Base-by-base conservation (phyloP, 2,329 filamentous ascomycete species). In the Balansia obtecta region DNA sequence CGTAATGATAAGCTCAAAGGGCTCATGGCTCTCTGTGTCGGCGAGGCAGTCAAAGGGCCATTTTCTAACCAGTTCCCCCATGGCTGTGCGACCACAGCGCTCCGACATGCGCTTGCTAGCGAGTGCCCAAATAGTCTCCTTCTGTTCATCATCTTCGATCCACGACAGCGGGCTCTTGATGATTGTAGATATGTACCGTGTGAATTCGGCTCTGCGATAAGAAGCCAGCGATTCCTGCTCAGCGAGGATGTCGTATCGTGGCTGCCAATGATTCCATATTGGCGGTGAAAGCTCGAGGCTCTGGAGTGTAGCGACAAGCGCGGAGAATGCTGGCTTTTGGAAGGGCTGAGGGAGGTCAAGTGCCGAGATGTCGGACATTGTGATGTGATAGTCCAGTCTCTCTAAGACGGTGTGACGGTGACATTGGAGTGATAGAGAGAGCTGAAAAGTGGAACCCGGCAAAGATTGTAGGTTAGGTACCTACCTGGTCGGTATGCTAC, bases 51-150 rank as follows among this genome's bases (percentile, higher is more conserved):
- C 59, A 54, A 80, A 77, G 1, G 75, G 75, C 77, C 77, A 81
- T 5, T 65, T 64, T 33, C 77, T 69, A 4, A 69, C 72, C 32
- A 81, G 73, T 51, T 79, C 76, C 13, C 77, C 75, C 76, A 81
- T 79, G 13, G 72, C 74, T 56, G 65, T 61, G 49, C 93, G 77
- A 1, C 93, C 93, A 54, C 89, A 95, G 15, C 91, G 77, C 66
- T 96, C 90, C 42, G 87, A 84, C 54, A 97, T 76, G 45, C 91
- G 77, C 53, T 77, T 77, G 57, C 88, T 89, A 1, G 91, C 89
- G 56, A 83, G 73, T 44, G 86, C 81, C 86, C 89, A 95, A 13
- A 94, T 67, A 6, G 67, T 61, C 62, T 91, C 87, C 60, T 75
- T 79, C 55, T 78, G 71, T 3, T 79, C 78, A 22, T 88, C 83